Conservation (phyloP, 371 early-diverging fungal genomes). For the Paraphysoderma sedebokerense region DNA sequence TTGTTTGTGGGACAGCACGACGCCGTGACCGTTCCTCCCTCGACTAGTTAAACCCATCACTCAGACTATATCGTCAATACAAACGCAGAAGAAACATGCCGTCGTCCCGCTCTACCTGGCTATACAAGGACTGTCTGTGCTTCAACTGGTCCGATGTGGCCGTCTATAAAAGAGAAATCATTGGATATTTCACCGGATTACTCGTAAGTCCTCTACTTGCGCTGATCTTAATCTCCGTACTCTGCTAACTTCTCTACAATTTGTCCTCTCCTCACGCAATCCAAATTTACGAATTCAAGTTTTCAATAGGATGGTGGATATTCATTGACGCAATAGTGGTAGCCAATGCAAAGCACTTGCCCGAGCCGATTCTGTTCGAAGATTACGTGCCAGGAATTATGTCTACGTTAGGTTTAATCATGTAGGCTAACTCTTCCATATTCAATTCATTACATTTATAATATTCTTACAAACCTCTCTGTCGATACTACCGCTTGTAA, state of each 20-base stretch:
- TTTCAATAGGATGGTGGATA: constrained; percentile 28
- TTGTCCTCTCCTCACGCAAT: not conserved
- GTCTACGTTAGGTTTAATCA: constrained; percentile 20
- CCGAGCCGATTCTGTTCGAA: constrained; percentile 13
- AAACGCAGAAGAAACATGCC: too few relatives aligned
- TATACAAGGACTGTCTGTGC: constrained; percentile 3
- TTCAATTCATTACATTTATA: not conserved
- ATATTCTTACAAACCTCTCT: constrained; percentile 2
- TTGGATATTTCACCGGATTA: not conserved
- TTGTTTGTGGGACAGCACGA: too few relatives aligned
- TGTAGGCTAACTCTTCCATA: constrained; percentile 8
- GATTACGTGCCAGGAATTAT: constrained; percentile 28
- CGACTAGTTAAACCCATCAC: too few relatives aligned
- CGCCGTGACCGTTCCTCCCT: too few relatives aligned
- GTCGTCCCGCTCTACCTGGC: too few relatives aligned
- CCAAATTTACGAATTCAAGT: constrained; percentile 4
- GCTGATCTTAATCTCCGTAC: not conserved
- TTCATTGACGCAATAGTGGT: constrained; percentile 11
- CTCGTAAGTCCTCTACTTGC: not conserved
- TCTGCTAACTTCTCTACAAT: not conserved
- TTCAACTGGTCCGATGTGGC: constrained; percentile 3
- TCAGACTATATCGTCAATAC: too few relatives aligned
- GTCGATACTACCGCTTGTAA: too few relatives aligned
- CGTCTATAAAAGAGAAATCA: not conserved
- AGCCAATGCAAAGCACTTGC: constrained; percentile 1